phyloP scores from a whole-genome alignment of 2,329 filamentous ascomycete genomes.

The Hirsutella rhossiliensis region DNA sequence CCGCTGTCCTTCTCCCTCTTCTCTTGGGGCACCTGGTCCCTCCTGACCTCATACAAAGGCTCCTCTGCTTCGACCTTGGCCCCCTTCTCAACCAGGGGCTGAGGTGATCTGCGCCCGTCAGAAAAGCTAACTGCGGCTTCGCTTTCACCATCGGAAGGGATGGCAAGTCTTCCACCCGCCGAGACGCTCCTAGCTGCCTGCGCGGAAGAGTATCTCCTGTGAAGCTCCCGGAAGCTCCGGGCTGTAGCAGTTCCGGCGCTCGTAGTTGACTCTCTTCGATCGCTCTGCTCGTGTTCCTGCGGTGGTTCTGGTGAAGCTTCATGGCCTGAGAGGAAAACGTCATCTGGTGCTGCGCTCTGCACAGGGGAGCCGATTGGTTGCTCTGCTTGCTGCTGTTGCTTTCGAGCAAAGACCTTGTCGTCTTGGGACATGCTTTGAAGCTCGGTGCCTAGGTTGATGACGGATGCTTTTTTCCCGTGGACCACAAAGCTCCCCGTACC shows the following conservation, averaged over 20 bases:
- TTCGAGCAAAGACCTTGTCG: constrained; percentile 56
- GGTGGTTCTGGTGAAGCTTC: constrained; percentile 28
- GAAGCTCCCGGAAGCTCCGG: constrained; percentile 50
- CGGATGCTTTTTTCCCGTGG: constrained; percentile 94
- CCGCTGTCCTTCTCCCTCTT: constrained; percentile 12
- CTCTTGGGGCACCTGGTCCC: no score
- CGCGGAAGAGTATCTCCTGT: constrained; percentile 45
- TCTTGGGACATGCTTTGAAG: constrained; percentile 68
- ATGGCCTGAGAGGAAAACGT: constrained; percentile 42
- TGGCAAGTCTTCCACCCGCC: constrained; percentile 27
- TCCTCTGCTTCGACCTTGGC: constrained; percentile 1
- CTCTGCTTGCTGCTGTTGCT: constrained; percentile 31
- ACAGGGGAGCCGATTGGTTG: constrained; percentile 21
- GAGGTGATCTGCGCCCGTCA: constrained; percentile 42
- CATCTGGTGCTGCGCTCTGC: constrained; percentile 22
- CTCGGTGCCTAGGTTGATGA: constrained; percentile 92
- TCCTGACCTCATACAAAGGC: not conserved
- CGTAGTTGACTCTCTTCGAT: constrained; percentile 47
- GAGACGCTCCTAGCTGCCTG: constrained; percentile 31
- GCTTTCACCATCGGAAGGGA: constrained; percentile 46
- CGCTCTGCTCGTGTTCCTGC: no score
- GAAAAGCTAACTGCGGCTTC: constrained; percentile 49
- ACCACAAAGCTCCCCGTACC: constrained; percentile 86
- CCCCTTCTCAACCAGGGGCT: constrained; percentile 34
- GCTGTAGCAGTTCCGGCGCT: constrained; percentile 57